phyloP scores from a whole-genome alignment of 176 grass and related monocot species.

The Guadua angustifolia region DNA sequence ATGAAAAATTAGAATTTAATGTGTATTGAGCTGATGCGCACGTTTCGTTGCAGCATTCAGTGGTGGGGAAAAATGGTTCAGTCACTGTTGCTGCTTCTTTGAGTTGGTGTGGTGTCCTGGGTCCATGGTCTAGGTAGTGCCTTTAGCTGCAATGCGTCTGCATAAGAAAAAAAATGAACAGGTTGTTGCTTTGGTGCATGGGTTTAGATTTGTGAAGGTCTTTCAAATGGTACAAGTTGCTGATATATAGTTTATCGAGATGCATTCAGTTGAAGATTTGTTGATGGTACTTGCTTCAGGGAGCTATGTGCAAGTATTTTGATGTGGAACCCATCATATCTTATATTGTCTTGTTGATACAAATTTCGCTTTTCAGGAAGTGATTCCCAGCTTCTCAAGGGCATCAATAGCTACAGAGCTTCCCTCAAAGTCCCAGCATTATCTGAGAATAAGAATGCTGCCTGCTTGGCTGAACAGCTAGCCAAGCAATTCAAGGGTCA shows the following conservation, averaged over 20 bases:
- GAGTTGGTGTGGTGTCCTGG: background rate
- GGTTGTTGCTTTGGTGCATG: background rate
- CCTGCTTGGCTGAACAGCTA: conserved; percentile 81
- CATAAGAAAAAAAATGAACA: background rate
- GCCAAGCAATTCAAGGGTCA: conserved; percentile 77
- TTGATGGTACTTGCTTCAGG: background rate
- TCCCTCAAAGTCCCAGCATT: conserved; percentile 74
- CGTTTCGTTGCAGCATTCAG: background rate
- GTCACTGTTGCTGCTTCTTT: background rate
- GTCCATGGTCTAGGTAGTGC: background rate
- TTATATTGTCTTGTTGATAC: background rate
- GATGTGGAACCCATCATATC: background rate
- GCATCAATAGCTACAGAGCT: conserved; percentile 83
- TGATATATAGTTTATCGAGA: background rate
- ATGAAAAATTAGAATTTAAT: background rate
- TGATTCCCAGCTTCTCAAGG: conserved; percentile 71
- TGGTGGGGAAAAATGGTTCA: background rate
- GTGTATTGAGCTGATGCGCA: background rate
- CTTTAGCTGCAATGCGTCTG: background rate
- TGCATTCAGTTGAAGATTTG: background rate
- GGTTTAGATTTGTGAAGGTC: background rate
- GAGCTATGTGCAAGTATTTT: background rate
- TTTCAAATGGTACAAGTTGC: background rate
- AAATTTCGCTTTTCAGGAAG: conserved; percentile 43
- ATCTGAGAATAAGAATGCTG: conserved; percentile 73